Conservation (phyloP, 768 basidiomycete genomes). For the Suillus weaverae region DNA sequence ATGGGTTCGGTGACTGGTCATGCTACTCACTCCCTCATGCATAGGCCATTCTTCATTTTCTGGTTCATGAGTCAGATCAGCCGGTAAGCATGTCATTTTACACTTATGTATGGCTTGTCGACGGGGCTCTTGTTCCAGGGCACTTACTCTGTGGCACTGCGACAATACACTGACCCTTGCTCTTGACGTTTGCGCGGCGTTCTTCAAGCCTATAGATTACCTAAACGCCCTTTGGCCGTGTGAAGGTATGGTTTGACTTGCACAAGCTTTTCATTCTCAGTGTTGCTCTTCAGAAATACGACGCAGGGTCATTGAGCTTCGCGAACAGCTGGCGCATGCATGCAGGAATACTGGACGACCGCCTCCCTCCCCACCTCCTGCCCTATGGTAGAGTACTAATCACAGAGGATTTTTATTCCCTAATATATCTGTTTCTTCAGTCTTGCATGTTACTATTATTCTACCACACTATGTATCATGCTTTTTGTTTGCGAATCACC, state of each 20-base stretch:
- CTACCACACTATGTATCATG: constrained; percentile 1
- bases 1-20: constrained; percentile 60
- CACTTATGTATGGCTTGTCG: constrained; percentile 8
- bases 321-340: constrained; percentile 44
- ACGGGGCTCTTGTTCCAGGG: constrained; percentile 33
- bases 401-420: neutral
- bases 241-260: constrained; percentile 41
- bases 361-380: constrained; percentile 38
- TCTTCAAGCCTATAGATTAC: constrained; percentile 64
- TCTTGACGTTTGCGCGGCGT: constrained; percentile 58
- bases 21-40: constrained; percentile 44
- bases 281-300: constrained; percentile 46
- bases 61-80: constrained; percentile 77
- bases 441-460: neutral
- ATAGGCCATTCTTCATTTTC: constrained; percentile 67
- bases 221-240: constrained; percentile 67
- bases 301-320: constrained; percentile 45
- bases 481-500: neutral
- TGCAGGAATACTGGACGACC: constrained; percentile 49
- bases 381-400: constrained; percentile 5
- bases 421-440: neutral
- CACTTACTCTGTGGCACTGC: constrained; percentile 58
- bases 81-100: constrained; percentile 37
- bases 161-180: constrained; percentile 60
- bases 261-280: constrained; percentile 9